phyloP scores from a whole-genome alignment of 306 rosid species.

The Elaeagnus macrophylla region DNA sequence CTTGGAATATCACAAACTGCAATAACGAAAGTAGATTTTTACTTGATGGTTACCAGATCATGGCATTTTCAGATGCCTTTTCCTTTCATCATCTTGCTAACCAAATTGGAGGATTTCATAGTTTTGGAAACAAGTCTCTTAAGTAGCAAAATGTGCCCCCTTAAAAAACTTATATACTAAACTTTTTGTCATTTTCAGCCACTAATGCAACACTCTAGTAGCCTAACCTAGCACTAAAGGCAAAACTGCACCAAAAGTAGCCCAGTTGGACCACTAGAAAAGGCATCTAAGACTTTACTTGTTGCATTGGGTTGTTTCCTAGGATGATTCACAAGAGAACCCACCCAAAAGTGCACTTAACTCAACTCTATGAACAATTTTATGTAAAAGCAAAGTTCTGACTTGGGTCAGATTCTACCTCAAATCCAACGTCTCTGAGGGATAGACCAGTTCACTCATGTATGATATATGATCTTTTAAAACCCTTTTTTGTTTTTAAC shows the following conservation, averaged over 20 bases:
- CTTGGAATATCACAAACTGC: not conserved
- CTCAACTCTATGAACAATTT: not conserved
- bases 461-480: not conserved
- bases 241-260: not conserved
- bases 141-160: no score
- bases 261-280: not conserved
- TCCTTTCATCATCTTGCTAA: not conserved
- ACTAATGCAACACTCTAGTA: not conserved
- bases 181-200: not conserved
- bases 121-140: no score
- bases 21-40: not conserved
- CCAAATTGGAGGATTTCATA: no score
- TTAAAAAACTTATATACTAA: no score
- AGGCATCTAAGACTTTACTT: not conserved
- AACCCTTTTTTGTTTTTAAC: not conserved
- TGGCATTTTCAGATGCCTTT: not conserved
- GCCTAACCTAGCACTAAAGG: not conserved
- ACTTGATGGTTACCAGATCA: not conserved
- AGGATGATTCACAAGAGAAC: no score
- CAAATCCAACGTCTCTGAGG: conserved; percentile 1
- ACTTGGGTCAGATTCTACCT: not conserved
- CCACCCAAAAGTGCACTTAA: no score
- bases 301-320: no score
- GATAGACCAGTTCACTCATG: not conserved
- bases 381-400: not conserved